Evolutionary conservation across 1,139 yeast species (phyloP), one percentile per base, ranked within the genome.

Genomic region (Starmera stellimalicola): DNA sequence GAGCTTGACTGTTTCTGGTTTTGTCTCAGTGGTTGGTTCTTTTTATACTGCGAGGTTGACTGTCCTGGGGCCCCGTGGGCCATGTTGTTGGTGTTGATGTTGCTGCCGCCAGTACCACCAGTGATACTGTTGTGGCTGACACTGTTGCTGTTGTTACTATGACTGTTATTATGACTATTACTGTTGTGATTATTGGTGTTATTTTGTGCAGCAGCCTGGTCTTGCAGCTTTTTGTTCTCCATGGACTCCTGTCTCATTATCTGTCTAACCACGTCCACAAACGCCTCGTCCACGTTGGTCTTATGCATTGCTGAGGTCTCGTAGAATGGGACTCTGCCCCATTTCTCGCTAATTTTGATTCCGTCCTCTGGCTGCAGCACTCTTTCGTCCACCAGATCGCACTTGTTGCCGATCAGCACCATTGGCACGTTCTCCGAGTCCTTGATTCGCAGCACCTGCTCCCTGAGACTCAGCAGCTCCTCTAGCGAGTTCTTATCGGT

Each of bases 221-320:
- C 23, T 33, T 8, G 25, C 12, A 22, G 12, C 12, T 22, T 22
- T 8, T 22, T n/a, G 12, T 23, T 34, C 40, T 47, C 47, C 28
- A 52, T 51, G 32, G 57, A 45, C 53, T 81, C 93, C 46, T 77
- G 78, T 50, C 87, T 68, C 68, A 80, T 80, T 40, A 88, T 85
- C 48, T 82, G 93, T 56, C 95, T 70, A 7, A 91, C 96, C 32
- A 91, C 79, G 47, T 83, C 93, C 43, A 83, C 67, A 52, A 91
- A 91, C 3, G 95, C 94, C 48, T 81, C 91, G 49, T 82, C 94
- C 31, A 88, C 94, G 52, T 91, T 88, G 37, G 87, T 77, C 55
- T 84, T 82, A 47, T 82, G 74, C 70, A 87, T 81, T 27, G 98
- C 97, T 44, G 94, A 80, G 6, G 96, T 84, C 62, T 91, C 97